A percentile compares a stretch with the other conserved stretches of the same genome.
phyloP scores from a whole-genome alignment of 495 filamentous ascomycete species.

The Penicillium diatomitis region DNA sequence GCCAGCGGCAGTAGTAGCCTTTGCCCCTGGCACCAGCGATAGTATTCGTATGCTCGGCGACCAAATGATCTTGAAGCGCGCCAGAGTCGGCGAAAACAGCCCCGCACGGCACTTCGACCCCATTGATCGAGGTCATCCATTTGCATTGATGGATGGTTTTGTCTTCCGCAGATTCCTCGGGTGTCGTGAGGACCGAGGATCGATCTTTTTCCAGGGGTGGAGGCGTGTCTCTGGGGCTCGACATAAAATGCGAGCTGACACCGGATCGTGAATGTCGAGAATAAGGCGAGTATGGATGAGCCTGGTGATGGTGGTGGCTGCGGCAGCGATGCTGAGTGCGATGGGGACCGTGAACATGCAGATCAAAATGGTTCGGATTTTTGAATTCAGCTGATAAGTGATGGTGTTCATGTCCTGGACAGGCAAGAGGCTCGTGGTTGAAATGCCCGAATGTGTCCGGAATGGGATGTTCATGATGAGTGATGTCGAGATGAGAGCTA shows the following conservation, averaged over 20 bases:
- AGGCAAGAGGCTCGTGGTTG: conserved; percentile 16
- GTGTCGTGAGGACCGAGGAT: conserved; percentile 34
- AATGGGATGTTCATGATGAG: conserved; percentile 1
- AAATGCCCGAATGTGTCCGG: conserved; percentile 6
- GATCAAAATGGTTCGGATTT: conserved; percentile 18
- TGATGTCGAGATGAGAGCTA: conserved; percentile 15
- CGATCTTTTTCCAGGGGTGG: conserved; percentile 33
- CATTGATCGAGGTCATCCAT: conserved; percentile 24
- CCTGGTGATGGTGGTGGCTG: conserved; percentile 25
- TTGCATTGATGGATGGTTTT: conserved; percentile 28
- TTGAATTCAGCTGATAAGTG: conserved; percentile 21
- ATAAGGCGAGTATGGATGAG: conserved; percentile 32
- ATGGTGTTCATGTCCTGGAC: conserved; percentile 21
- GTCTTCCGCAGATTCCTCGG: conserved; percentile 28
- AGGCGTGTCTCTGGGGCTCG: conserved; percentile 34
- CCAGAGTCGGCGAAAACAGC: conserved; percentile 26
- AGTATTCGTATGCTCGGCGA: conserved; percentile 31
- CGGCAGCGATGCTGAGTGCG: conserved; percentile 33
- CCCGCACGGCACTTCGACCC: conserved; percentile 25
- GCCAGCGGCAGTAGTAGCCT: conserved; percentile 43
- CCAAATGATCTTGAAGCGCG: conserved; percentile 36
- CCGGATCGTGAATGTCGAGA: conserved; percentile 36
- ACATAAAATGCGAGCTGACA: conserved; percentile 32
- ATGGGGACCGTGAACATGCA: conserved; percentile 23
- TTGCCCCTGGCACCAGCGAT: conserved; percentile 35